These are phyloP conservation scores for Mortierella sp. DNA, from an alignment of 371 early-diverging fungal genomes.

Conservation along the genomic window DNA sequence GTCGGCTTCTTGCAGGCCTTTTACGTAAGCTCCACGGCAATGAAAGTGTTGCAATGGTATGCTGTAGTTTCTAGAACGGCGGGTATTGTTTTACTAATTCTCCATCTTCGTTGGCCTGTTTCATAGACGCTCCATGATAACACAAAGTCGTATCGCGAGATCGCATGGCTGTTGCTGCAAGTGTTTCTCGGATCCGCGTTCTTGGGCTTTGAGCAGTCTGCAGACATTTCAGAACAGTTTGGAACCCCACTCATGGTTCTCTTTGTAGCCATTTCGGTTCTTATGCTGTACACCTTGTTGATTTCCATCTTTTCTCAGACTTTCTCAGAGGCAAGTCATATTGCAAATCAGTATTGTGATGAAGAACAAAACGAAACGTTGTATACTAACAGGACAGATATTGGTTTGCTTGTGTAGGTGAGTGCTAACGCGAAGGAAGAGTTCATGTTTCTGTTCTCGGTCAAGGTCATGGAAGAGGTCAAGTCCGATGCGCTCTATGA, in stretches of 20 bases:
- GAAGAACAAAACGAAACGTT: too few relatives aligned
- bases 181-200: constrained; percentile 55
- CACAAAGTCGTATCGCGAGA: constrained; percentile 44
- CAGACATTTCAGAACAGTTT: constrained; percentile 40
- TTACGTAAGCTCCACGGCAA: constrained; percentile 10
- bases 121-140: constrained; percentile 44
- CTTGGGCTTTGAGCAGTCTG: constrained; percentile 52
- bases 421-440: constrained; percentile 57
- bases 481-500: constrained; percentile 54
- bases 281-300: constrained; percentile 52
- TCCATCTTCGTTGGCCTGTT: not conserved
- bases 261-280: constrained; percentile 53
- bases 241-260: constrained; percentile 54
- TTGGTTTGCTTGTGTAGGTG: constrained; percentile 31
- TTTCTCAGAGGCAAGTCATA: constrained; percentile 30
- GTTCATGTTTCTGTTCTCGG: constrained; percentile 54
- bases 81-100: not conserved
- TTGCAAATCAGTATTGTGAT: not conserved
- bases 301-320: constrained; percentile 55
- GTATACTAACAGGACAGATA: too few relatives aligned
- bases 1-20: constrained; percentile 54
- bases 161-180: constrained; percentile 51
- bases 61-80: not conserved
- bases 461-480: constrained; percentile 58
- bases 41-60: not conserved